Conservation (phyloP, 2,329 filamentous ascomycete species). For the Pyricularia sp. region DNA sequence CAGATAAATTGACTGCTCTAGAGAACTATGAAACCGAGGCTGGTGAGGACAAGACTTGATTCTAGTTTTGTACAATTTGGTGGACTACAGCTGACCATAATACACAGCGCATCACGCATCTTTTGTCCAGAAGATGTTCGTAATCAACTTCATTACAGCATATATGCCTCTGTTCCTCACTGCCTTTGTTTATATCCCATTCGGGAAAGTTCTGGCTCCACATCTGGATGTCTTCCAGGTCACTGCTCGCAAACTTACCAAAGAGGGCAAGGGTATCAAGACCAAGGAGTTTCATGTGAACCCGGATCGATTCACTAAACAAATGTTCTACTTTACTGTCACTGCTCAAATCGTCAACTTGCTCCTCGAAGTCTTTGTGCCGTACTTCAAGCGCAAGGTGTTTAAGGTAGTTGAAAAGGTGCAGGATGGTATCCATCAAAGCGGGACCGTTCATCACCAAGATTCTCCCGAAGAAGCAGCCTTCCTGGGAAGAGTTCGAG, state of each 20-base stretch:
- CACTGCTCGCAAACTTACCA: slow-evolving; percentile 61
- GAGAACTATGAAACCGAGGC: slow-evolving; percentile 91
- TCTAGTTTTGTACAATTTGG: neutral
- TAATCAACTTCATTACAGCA: slow-evolving; percentile 72
- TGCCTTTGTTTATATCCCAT: slow-evolving; percentile 71
- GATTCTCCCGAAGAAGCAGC: slow-evolving; percentile 66
- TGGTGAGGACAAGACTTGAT: slow-evolving; percentile 20
- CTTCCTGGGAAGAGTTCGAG: slow-evolving; percentile 70
- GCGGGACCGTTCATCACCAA: slow-evolving; percentile 29
- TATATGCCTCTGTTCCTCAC: slow-evolving; percentile 66
- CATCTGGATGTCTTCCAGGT: slow-evolving; percentile 72
- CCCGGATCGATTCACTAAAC: slow-evolving; percentile 67
- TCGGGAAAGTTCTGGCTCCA: slow-evolving; percentile 70
- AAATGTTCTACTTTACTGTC: slow-evolving; percentile 92
- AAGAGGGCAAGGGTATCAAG: slow-evolving; percentile 53
- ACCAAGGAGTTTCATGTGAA: slow-evolving; percentile 66
- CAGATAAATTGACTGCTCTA: slow-evolving; percentile 61
- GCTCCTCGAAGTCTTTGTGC: slow-evolving; percentile 70
- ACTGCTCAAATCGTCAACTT: slow-evolving; percentile 88
- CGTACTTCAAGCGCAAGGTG: slow-evolving; percentile 67
- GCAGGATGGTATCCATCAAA: slow-evolving; percentile 44
- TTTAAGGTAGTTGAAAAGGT: slow-evolving; percentile 70
- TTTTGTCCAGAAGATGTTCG: slow-evolving; percentile 83
- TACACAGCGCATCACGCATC: slow-evolving; percentile 60
- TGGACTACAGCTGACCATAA: neutral